Base-by-base conservation (phyloP, 352 stramenopile genomes). In the Pythium grandisporangium region DNA sequence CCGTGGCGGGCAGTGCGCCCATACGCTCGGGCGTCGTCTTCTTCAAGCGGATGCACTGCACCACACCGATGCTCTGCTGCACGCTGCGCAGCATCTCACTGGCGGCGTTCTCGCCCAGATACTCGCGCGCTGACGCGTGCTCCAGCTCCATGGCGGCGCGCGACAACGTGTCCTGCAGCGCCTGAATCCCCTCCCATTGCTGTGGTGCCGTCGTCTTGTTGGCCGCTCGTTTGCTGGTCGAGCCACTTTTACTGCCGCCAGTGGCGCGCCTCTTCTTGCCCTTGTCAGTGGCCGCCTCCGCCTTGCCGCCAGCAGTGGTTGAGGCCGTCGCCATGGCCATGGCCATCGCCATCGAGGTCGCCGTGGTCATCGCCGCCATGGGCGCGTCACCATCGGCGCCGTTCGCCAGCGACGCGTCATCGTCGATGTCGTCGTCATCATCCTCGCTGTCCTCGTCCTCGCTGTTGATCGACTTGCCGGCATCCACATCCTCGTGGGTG, bases 21-120 rank as follows among this genome's bases (percentile, higher is more conserved):
- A n/a, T n/a, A n/a, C n/a, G n/a, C 24, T 49, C 39, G 13, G 6
- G n/a, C 19, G 38, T 23, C 3, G 42, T 22, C 39, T 60, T 60
- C 30, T 60, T 60, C 12, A 60, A 26, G 10, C 45, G 44, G 30
- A 60, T 60, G 21, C 51, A 60, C 35, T 60, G 45, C 22, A 60
- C 51, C n/a, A 60, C 51, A 30, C 51, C 51, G 24, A 60, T 60
- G 25, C 51, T 60, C 23, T 60, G 51, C 45, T 60, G 51, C 27
- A 60, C 54, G 29, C 51, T 60, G 29, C 51, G 51, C 35, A 60
- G 41, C 51, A 60, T 60, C 34, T 60, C 51, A 13, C 30, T 39
- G 6, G 51, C 45, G 19, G 51, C 51, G 21, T 51, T 33, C 19
- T 60, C 51, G 6, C 51, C 51, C 1, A 60, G 40, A 41, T 60